Conservation (phyloP, 192 early-diverging fungal species). For the Dissophora ornata region DNA sequence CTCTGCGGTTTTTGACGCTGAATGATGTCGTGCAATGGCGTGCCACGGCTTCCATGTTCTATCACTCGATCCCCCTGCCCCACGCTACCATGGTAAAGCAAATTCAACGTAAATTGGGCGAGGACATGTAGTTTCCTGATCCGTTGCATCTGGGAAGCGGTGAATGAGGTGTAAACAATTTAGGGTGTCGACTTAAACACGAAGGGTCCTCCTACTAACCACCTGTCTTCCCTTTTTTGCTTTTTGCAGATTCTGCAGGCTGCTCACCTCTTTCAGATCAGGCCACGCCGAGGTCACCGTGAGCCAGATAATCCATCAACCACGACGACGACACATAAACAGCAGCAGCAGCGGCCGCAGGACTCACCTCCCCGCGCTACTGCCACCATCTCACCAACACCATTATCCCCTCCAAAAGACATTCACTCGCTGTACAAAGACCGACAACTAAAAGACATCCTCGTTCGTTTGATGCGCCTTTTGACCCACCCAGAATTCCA, state of each 20-base stretch:
- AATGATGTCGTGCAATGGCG: constrained; percentile 52
- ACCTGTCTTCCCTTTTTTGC: not conserved
- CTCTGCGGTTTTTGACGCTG: constrained; percentile 27
- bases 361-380: too few relatives aligned
- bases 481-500: constrained; percentile 41
- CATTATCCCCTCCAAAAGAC: not conserved
- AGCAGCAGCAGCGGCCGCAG: not conserved
- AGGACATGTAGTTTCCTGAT: not conserved
- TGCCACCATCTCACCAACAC: not conserved
- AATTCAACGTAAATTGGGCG: not conserved
- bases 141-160: too few relatives aligned
- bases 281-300: constrained; percentile 22
- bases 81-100: constrained; percentile 30
- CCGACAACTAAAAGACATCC: constrained; percentile 25
- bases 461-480: constrained; percentile 14
- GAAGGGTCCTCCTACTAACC: not conserved
- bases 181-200: too few relatives aligned
- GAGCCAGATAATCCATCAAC: too few relatives aligned
- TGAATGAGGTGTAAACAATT: too few relatives aligned
- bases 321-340: too few relatives aligned
- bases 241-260: constrained; percentile 36
- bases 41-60: constrained; percentile 33
- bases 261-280: constrained; percentile 36
- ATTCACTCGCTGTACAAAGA: constrained; percentile 28
- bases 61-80: constrained; percentile 38